Base-by-base conservation (phyloP, 1,284 basidiomycete genomes). In the Ceratobasidium sp. region DNA sequence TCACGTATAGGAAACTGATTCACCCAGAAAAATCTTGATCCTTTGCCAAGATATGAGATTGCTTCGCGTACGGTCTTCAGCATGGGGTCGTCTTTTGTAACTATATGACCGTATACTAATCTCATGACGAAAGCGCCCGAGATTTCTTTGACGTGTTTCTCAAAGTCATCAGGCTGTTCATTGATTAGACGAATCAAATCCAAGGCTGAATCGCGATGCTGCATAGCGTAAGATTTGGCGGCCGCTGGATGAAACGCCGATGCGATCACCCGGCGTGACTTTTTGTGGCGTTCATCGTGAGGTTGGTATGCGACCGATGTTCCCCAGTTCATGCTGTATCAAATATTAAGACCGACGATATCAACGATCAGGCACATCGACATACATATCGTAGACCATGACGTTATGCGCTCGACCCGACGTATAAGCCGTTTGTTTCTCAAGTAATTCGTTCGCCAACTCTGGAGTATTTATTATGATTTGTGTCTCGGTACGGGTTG, bases 1-100 rank as follows among this genome's bases (percentile, higher is more conserved):
- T 64, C 30, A 64, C 61, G 45, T 10, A 64, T 34, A 5, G 43
- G 61, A 28, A 64, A 26, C 30, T 64, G 28, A 41, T 64, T 64
- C 3, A 64, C 61, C 43, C 41, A 48, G 16, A 16, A 64, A 43
- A 46, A 45, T 34, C 21, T 34, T 3, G 26, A n/a, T 2, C 28
- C 45, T 3, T 46, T 30, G 9, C 10, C 43, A 10, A 48, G 4
- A 26, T 16, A 41, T 5, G 48, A 32, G 1, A 64, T 32, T 30
- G 43, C 61, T 18, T 30, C 41, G 12, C 48, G 41, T 30, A 48
- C 46, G 21, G 48, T 16, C 12, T 16, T 9, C 10, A 64, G 10
- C 26, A 48, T 30, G 1, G 43, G 43, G 43, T 64, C 61, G 28
- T 64, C 26, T 43, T 46, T 30, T 12, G 14, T 30, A 18, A 48